Conservation (phyloP, 352 stramenopile genomes). For the Phytophthora pini region DNA sequence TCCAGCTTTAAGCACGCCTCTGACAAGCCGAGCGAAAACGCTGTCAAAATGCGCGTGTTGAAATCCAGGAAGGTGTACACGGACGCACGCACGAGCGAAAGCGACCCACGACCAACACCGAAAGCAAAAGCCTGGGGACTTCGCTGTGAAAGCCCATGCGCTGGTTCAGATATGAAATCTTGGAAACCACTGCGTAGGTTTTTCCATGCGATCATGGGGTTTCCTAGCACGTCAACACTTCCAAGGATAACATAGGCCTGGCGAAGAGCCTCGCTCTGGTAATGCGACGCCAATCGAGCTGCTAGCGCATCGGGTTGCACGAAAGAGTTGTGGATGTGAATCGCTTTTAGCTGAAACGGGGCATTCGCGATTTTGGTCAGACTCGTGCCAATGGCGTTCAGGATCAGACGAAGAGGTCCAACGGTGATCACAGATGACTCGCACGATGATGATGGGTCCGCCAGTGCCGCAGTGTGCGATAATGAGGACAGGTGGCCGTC, state of each 20-base stretch:
- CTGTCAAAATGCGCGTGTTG: slow-evolving; percentile 86
- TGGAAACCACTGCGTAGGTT: slow-evolving; percentile 84
- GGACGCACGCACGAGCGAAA: slow-evolving; percentile 83
- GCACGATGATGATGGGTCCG: slow-evolving; percentile 38
- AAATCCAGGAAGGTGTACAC: slow-evolving; percentile 91
- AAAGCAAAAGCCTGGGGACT: slow-evolving; percentile 83
- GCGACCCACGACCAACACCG: slow-evolving; percentile 79
- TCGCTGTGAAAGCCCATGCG: slow-evolving; percentile 79
- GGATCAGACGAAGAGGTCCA: slow-evolving; percentile 78
- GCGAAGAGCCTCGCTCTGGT: slow-evolving; percentile 87
- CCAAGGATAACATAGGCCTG: slow-evolving; percentile 90
- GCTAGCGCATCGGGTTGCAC: slow-evolving; percentile 79
- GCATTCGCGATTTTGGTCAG: slow-evolving; percentile 90
- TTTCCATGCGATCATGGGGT: slow-evolving; percentile 90
- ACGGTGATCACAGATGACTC: slow-evolving; percentile 63
- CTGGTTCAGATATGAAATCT: slow-evolving; percentile 85
- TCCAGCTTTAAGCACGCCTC: slow-evolving; percentile 89
- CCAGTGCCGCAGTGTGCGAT: slow-evolving; percentile 35
- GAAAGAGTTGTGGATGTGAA: slow-evolving; percentile 87
- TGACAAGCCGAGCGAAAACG: slow-evolving; percentile 79
- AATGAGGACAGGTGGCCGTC: slow-evolving; percentile 57
- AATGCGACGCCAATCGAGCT: slow-evolving; percentile 77
- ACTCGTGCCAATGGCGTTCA: slow-evolving; percentile 89
- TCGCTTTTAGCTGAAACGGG: slow-evolving; percentile 80
- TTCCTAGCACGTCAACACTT: slow-evolving; percentile 88